Percentiles rank a stretch among this genome's conserved stretches.
Evolutionary conservation across 2,329 filamentous ascomycete genomes (phyloP).

Genomic region (Emergomyces orientalis): DNA sequence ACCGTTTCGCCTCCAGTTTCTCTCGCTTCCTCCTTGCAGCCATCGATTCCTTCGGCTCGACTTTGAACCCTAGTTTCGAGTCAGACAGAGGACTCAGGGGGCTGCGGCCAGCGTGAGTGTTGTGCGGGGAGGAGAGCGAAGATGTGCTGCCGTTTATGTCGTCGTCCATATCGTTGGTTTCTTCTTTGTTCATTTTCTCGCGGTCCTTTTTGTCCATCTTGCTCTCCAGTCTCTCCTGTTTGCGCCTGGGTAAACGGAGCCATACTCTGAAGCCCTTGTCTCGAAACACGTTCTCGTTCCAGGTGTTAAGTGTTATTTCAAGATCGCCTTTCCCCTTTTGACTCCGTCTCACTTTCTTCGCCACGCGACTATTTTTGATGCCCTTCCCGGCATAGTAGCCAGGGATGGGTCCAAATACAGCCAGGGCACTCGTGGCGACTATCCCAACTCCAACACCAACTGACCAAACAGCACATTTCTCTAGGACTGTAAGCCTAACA

Average conservation of each 20-base stretch:
- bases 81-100: background rate
- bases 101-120: background rate
- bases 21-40: background rate
- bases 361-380: conserved; percentile 10
- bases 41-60: background rate
- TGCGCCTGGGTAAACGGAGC: conserved; percentile 4
- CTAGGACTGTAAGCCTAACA: conserved; percentile 7
- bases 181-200: background rate
- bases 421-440: conserved; percentile 5
- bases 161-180: background rate
- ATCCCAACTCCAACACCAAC: conserved; percentile 11
- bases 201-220: background rate
- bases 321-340: conserved; percentile 11
- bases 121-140: background rate
- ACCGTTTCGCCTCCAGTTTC: conserved; percentile 11
- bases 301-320: conserved; percentile 9
- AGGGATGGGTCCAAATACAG: conserved; percentile 8
- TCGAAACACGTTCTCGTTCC: conserved; percentile 11
- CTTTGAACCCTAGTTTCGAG: background rate
- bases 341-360: conserved; percentile 10
- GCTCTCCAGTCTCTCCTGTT: background rate
- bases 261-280: conserved; percentile 10
- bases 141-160: background rate
- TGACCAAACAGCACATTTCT: conserved; percentile 11
- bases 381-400: conserved; percentile 14